phyloP scores from a whole-genome alignment of 371 early-diverging fungal species.

The Actinomucor elegans region DNA sequence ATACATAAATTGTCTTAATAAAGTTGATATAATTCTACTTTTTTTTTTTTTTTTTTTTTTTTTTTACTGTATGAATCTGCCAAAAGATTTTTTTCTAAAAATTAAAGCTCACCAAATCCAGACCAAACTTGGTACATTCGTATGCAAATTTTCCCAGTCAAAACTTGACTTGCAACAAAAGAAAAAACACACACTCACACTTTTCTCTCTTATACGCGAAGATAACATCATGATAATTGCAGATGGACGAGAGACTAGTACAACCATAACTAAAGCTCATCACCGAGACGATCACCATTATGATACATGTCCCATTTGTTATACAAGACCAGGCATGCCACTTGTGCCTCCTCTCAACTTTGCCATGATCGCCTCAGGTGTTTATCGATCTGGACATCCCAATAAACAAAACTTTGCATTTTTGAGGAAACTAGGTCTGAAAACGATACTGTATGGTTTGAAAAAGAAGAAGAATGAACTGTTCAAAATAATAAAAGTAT shows the following conservation, averaged over 20 bases:
- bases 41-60: too few relatives aligned
- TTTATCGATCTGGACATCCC: conserved; percentile 88
- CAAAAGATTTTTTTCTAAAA: too few relatives aligned
- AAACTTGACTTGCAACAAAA: too few relatives aligned
- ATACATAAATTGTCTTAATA: too few relatives aligned
- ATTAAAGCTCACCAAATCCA: too few relatives aligned
- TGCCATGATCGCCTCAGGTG: conserved; percentile 83
- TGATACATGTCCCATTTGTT: conserved; percentile 41
- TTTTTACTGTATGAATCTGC: too few relatives aligned
- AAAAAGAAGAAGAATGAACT: background rate
- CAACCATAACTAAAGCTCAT: conserved; percentile 1
- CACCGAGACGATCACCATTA: conserved; percentile 4
- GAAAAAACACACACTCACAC: too few relatives aligned
- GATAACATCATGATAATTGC: too few relatives aligned
- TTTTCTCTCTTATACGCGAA: too few relatives aligned
- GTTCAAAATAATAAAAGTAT: background rate
- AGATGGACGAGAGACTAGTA: conserved; percentile 1
- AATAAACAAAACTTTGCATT: conserved; percentile 82
- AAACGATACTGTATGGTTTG: conserved; percentile 67
- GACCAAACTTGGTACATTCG: too few relatives aligned
- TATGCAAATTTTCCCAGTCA: too few relatives aligned
- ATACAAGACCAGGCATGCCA: conserved; percentile 42
- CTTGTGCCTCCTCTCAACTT: conserved; percentile 91
- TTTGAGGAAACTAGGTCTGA: conserved; percentile 71
- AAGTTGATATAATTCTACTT: too few relatives aligned